These are phyloP conservation scores for Colletotrichum cuscutae DNA, from an alignment of 2,329 filamentous ascomycete genomes.

Conservation along the genomic window DNA sequence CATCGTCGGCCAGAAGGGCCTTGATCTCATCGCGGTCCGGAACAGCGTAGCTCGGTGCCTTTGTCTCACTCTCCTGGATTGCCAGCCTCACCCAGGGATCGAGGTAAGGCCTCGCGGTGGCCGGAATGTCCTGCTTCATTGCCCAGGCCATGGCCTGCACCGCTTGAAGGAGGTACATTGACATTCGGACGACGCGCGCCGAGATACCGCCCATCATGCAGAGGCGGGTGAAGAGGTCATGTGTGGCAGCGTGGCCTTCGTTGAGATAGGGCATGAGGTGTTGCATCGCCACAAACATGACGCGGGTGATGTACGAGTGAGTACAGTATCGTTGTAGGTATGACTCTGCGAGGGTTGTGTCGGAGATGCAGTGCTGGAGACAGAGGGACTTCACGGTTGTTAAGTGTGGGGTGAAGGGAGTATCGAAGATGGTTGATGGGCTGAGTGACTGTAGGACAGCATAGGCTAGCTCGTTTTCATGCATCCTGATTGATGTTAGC, in stretches of 20 bases:
- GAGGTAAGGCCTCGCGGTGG: constrained; percentile 16
- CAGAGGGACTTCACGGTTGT: constrained; percentile 24
- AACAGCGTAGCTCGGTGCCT: constrained; percentile 23
- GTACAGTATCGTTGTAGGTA: constrained; percentile 15
- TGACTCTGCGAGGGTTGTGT: constrained; percentile 24
- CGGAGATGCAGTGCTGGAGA: constrained; percentile 28
- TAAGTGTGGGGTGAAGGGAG: constrained; percentile 10
- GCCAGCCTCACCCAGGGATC: constrained; percentile 30
- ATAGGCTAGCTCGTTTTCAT: constrained; percentile 32
- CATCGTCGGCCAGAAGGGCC: constrained; percentile 13
- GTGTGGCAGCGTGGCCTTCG: constrained; percentile 17
- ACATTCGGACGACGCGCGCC: constrained; percentile 31
- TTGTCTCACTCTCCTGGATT: constrained; percentile 25
- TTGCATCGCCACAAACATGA: constrained; percentile 28
- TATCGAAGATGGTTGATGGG: constrained; percentile 17
- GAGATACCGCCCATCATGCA: constrained; percentile 30
- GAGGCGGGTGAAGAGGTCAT: constrained; percentile 22
- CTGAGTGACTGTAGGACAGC: constrained; percentile 14
- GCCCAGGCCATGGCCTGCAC: constrained; percentile 33
- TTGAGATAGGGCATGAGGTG: constrained; percentile 30
- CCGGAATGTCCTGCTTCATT: constrained; percentile 25
- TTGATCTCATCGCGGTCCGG: constrained; percentile 26
- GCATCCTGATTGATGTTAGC: constrained; percentile 11
- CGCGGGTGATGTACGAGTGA: constrained; percentile 23
- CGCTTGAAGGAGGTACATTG: constrained; percentile 28